Evolutionary conservation across 192 early-diverging fungal genomes (phyloP).

Genomic region (Kickxella alabastrina): DNA sequence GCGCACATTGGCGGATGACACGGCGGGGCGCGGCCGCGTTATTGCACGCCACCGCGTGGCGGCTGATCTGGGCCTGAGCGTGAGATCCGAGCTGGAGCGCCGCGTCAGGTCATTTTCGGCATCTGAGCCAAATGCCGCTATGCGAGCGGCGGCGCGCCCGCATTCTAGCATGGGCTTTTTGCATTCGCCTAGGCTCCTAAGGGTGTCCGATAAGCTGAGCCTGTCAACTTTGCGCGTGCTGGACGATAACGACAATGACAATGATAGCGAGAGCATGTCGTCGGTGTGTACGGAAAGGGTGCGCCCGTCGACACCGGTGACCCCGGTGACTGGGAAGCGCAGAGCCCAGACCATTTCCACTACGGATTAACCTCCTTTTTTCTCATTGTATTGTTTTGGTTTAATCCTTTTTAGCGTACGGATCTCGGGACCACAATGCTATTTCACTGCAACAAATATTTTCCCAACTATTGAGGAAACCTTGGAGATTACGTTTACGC

Average conservation of each 20-base stretch:
- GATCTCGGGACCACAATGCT: too few relatives aligned
- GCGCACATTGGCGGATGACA: conserved; percentile 37
- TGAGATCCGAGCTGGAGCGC: conserved; percentile 43
- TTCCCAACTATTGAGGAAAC: too few relatives aligned
- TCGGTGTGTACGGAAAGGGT: conserved; percentile 28
- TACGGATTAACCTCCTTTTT: neutral
- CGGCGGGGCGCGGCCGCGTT: conserved; percentile 7
- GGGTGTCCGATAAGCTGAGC: conserved; percentile 34
- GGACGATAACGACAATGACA: conserved; percentile 9
- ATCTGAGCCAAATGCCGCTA: conserved; percentile 22
- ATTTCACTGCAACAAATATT: too few relatives aligned
- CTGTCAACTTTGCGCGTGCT: conserved; percentile 15
- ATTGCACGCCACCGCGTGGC: conserved; percentile 13
- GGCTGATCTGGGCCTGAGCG: conserved; percentile 39
- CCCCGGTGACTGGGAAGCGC: conserved; percentile 16
- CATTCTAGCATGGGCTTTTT: conserved; percentile 53
- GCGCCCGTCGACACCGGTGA: conserved; percentile 10
- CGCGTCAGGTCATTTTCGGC: conserved; percentile 49
- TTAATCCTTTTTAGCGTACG: too few relatives aligned
- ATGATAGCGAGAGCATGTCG: conserved; percentile 23
- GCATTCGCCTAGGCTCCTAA: too few relatives aligned
- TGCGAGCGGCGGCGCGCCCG: conserved; percentile 14
- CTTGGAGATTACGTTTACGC: too few relatives aligned
- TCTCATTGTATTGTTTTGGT: neutral
- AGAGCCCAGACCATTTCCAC: conserved; percentile 39